These are phyloP conservation scores for Schizosaccharomyces cryophilus DNA, from an alignment of 805 yeast genomes.

Conservation along the genomic window DNA sequence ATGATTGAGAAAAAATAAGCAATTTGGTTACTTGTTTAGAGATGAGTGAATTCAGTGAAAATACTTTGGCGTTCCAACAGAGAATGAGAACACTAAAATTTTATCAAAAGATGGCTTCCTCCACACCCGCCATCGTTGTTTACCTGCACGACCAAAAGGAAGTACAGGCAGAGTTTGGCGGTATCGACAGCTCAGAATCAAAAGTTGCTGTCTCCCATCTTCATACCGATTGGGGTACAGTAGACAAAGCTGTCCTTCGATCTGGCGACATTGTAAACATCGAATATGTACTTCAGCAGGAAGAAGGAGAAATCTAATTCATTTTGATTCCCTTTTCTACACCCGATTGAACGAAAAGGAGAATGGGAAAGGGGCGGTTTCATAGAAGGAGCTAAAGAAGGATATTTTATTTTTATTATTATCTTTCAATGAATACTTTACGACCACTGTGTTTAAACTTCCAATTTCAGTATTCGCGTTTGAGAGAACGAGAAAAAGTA, in stretches of 20 bases:
- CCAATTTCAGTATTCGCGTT: no score
- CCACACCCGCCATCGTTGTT: background rate
- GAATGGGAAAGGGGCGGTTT: no score
- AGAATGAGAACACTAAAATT: background rate
- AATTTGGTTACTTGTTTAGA: no score
- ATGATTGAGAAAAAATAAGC: no score
- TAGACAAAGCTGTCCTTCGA: background rate
- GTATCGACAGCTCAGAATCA: background rate
- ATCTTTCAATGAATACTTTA: no score
- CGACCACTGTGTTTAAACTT: no score
- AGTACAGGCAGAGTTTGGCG: background rate
- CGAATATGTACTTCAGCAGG: background rate
- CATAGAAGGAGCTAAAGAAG: no score
- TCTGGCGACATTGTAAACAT: background rate
- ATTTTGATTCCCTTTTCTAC: background rate
- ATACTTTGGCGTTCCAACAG: background rate
- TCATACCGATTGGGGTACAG: background rate
- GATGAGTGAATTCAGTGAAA: background rate
- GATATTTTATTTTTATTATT: no score
- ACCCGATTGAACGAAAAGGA: no score
- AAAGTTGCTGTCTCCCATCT: background rate
- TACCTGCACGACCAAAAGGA: background rate
- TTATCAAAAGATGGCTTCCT: background rate
- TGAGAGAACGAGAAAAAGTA: no score
- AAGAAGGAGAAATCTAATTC: background rate